A percentile compares a stretch with the other conserved stretches of the same genome.
phyloP scores from a whole-genome alignment of 2,329 filamentous ascomycete genomes.

The Lasiodiplodia theobromae region DNA sequence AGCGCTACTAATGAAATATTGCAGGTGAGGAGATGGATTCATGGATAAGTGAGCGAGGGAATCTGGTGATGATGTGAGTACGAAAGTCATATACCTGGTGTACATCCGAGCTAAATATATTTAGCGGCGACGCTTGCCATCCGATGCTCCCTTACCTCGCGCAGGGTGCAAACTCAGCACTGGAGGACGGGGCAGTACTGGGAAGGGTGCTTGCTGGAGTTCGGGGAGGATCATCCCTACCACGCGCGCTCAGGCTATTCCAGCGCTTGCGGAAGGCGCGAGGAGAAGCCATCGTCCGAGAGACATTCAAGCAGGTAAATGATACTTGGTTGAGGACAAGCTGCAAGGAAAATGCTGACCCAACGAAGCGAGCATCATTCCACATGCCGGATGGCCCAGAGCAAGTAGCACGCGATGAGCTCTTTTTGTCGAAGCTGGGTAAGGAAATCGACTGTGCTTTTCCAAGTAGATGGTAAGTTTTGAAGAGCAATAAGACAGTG shows the following conservation, averaged over 20 bases:
- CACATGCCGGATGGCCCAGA: conserved; percentile 60
- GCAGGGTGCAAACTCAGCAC: conserved; percentile 66
- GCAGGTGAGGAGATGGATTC: conserved; percentile 26
- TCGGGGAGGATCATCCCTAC: neutral
- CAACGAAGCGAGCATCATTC: conserved; percentile 42
- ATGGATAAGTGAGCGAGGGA: conserved; percentile 33
- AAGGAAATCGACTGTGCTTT: conserved; percentile 62
- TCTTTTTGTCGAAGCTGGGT: conserved; percentile 65
- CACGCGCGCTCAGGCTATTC: conserved; percentile 49
- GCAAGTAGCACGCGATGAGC: conserved; percentile 63
- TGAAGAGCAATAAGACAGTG: no score
- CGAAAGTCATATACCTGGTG: conserved; percentile 63
- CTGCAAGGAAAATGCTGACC: conserved; percentile 32
- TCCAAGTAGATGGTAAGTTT: conserved; percentile 63
- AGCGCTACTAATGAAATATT: neutral
- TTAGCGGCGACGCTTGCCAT: conserved; percentile 41
- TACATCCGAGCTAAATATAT: conserved; percentile 45
- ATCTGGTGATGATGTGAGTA: conserved; percentile 47
- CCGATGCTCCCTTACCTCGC: conserved; percentile 46
- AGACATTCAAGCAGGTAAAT: conserved; percentile 62
- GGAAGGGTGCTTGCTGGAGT: conserved; percentile 59
- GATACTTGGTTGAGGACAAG: neutral
- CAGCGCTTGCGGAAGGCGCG: conserved; percentile 56
- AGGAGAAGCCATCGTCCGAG: conserved; percentile 64
- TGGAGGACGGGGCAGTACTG: conserved; percentile 73